Evolutionary conservation across 1,284 basidiomycete genomes (phyloP).

Genomic region (Gymnopus androsaceus): DNA sequence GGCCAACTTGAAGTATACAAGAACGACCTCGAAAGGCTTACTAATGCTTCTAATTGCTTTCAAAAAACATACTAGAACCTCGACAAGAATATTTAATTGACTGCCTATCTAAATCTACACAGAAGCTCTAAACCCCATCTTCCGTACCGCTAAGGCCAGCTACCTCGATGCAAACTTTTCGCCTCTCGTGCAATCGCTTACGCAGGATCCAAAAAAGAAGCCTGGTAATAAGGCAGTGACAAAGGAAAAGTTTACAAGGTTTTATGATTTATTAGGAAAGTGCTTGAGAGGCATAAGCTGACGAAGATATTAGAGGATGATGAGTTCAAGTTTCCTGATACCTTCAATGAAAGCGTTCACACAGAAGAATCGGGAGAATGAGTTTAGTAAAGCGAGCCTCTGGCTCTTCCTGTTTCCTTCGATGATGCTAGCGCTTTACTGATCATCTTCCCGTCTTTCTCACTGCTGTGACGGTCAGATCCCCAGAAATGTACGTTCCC

Average conservation of each 20-base stretch:
- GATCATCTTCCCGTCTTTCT: neutral
- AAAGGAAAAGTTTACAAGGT: conserved; percentile 79
- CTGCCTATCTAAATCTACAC: conserved; percentile 61
- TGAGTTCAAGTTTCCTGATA: conserved; percentile 71
- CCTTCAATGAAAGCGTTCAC: conserved; percentile 72
- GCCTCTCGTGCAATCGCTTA: conserved; percentile 69
- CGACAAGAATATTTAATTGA: conserved; percentile 42
- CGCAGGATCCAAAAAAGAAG: conserved; percentile 64
- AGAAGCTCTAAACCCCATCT: conserved; percentile 66
- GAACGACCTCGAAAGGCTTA: conserved; percentile 69
- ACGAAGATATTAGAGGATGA: conserved; percentile 75
- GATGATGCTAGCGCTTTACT: neutral
- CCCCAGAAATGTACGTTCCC: conserved; percentile 73
- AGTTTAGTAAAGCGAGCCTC: conserved; percentile 63
- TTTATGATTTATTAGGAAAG: conserved; percentile 79
- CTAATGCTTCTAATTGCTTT: conserved; percentile 82
- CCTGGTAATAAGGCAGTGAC: conserved; percentile 58
- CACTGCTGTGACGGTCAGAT: conserved; percentile 53
- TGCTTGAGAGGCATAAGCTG: conserved; percentile 69
- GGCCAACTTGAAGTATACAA: conserved; percentile 65
- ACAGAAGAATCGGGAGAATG: conserved; percentile 73
- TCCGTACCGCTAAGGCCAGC: conserved; percentile 74
- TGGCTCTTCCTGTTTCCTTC: conserved; percentile 10
- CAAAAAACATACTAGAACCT: conserved; percentile 60
- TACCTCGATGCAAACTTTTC: conserved; percentile 83